Conservation (phyloP, 139 green algal species). For the Desmodesmus armatus region DNA sequence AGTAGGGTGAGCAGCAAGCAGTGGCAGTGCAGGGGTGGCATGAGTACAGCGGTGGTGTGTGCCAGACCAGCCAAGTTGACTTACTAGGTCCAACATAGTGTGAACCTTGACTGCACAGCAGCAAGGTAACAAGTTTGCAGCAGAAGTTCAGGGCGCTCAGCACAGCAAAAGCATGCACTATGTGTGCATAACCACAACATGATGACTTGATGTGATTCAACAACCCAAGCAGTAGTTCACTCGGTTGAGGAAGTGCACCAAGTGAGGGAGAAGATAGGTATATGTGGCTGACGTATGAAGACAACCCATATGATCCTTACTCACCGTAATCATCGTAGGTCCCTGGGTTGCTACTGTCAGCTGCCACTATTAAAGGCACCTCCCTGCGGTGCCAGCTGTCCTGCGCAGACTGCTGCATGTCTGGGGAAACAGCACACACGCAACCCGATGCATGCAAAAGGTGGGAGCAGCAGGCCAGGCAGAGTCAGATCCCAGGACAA, state of each 20-base stretch:
- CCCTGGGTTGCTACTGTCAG: constrained; percentile 10
- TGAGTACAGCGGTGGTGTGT: no score
- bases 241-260: no score
- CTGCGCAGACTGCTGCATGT: background rate
- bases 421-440: background rate
- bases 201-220: no score
- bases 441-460: background rate
- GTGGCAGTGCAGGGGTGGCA: background rate
- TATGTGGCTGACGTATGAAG: no score
- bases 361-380: constrained; percentile 50
- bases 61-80: no score
- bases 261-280: no score
- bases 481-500: no score
- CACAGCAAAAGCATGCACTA: no score
- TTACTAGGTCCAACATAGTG: no score
- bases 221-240: no score
- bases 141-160: background rate
- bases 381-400: constrained; percentile 44
- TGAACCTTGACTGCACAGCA: no score
- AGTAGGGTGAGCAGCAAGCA: background rate
- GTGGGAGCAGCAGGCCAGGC: background rate
- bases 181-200: no score
- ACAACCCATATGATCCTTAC: background rate
- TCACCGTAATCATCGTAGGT: constrained; percentile 31
- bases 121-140: background rate